Base-by-base conservation (phyloP, 441 rosid genomes). In the Isatis lusitanica region DNA sequence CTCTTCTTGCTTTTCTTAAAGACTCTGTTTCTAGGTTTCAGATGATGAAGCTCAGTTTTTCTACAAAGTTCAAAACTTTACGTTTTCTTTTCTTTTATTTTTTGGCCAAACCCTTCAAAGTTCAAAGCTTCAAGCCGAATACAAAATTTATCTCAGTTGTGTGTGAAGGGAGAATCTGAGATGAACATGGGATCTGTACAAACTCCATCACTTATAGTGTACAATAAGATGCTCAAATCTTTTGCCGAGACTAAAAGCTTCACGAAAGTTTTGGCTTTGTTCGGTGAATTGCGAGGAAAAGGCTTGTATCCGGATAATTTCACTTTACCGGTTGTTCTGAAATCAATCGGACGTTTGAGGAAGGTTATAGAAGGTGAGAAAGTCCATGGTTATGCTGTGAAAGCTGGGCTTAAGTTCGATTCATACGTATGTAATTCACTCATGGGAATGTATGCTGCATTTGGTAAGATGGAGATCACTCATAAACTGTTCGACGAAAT, bases 291-390 rank as follows among this genome's bases (percentile, higher is more conserved):
- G 57, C 82, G 90, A 70, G 79, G 66, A 50, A 66, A 71, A 18
- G 86, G 89, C n/a, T 52, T 87, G 61, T 73, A 75, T 63, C 87
- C 95, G 1, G 95, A 86, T 72, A 86, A 83, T 81, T 90, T 86
- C 70, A 90, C 90, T 0, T 82, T 86, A 66, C 96, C 93, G 1
- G 83, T 85, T 77, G 87, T 88, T 59, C 74, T 86, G 47, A 90
- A 70, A 65, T 84, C 86, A 8, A 52, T 88, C 50, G 89, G 91
- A 15, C 81, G 79, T 18, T 68, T 85, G 26, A 78, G 80, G 62
- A 79, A 73, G 8, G 42, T 69, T 72, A 0, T 36, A 50, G 84
- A 63, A 59, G 90, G 86, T 16, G 81, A 68, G 73, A 85, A 74
- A 47, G 33, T 88, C 5, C 91, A 82, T 53, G 86, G 88, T 16